phyloP scores from a whole-genome alignment of 2,329 filamentous ascomycete species.

The Fusarium euwallaceae region DNA sequence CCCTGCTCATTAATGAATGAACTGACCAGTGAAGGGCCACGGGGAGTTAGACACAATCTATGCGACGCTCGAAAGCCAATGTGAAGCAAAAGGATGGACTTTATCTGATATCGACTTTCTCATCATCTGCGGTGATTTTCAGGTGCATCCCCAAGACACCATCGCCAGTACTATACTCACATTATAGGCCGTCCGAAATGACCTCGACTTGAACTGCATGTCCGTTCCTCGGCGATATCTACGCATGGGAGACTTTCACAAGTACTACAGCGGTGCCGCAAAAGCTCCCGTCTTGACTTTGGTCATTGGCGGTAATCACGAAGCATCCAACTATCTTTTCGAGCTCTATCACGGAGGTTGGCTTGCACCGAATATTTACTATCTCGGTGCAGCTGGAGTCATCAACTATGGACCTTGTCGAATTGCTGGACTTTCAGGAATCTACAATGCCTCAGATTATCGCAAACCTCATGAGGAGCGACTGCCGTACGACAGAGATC shows the following conservation, averaged over 20 bases:
- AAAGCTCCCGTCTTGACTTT: slow-evolving; percentile 88
- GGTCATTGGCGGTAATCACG: slow-evolving; percentile 94
- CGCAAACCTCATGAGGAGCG: slow-evolving; percentile 85
- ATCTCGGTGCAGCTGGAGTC: slow-evolving; percentile 91
- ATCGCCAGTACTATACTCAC: background rate
- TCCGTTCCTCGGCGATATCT: slow-evolving; percentile 90
- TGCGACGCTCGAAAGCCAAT: slow-evolving; percentile 6
- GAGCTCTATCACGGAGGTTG: slow-evolving; percentile 96
- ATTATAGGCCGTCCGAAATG: slow-evolving; percentile 82
- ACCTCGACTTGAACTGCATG: slow-evolving; percentile 87
- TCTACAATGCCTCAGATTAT: slow-evolving; percentile 92
- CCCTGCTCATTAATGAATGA: too few relatives aligned
- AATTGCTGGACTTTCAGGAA: slow-evolving; percentile 90
- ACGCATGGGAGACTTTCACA: slow-evolving; percentile 88
- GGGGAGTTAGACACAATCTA: slow-evolving; percentile 27
- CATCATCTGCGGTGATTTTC: slow-evolving; percentile 96
- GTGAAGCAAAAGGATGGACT: slow-evolving; percentile 18
- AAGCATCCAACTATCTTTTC: slow-evolving; percentile 88
- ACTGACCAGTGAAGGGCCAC: slow-evolving; percentile 4
- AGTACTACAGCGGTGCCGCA: slow-evolving; percentile 86
- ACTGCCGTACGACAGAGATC: slow-evolving; percentile 81
- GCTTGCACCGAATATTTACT: slow-evolving; percentile 97
- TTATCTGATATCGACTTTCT: slow-evolving; percentile 79
- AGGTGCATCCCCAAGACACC: slow-evolving; percentile 62
- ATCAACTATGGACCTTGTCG: slow-evolving; percentile 85